Conservation (phyloP, 1,284 basidiomycete genomes). For the Ustilago shanxiensis region DNA sequence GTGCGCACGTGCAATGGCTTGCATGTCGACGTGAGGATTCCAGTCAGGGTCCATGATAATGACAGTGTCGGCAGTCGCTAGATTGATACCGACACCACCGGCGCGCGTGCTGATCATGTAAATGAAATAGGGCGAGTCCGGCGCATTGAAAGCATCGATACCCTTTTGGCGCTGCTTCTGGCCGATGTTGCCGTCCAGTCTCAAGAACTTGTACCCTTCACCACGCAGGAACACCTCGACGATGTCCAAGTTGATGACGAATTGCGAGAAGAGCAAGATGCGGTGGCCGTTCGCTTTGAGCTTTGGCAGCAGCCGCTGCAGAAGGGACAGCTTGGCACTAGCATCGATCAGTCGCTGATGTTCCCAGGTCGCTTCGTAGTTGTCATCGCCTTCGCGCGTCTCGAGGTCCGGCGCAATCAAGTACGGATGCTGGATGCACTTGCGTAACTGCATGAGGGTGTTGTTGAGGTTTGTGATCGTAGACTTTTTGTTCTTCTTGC, state of each 20-base stretch:
- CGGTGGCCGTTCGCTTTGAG: conserved; percentile 68
- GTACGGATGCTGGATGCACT: conserved; percentile 74
- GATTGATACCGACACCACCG: conserved; percentile 72
- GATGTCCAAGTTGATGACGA: conserved; percentile 69
- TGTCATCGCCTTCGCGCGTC: conserved; percentile 72
- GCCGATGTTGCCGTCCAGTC: conserved; percentile 58
- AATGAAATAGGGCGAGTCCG: conserved; percentile 77
- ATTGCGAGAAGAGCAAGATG: conserved; percentile 66
- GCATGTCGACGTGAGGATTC: conserved; percentile 84
- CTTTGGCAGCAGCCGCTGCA: conserved; percentile 68
- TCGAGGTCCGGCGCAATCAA: conserved; percentile 86
- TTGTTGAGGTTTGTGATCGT: conserved; percentile 58
- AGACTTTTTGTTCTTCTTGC: conserved; percentile 37
- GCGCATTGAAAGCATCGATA: conserved; percentile 93
- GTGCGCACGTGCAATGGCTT: conserved; percentile 91
- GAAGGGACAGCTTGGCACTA: conserved; percentile 78
- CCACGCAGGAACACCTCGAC: conserved; percentile 68
- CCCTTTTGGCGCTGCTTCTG: conserved; percentile 58
- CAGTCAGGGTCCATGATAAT: conserved; percentile 94
- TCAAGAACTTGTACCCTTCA: conserved; percentile 66
- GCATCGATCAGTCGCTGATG: conserved; percentile 86
- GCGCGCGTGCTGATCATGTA: conserved; percentile 69
- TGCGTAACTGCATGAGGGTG: conserved; percentile 66
- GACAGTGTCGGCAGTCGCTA: conserved; percentile 82
- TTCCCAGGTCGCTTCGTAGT: conserved; percentile 76